Conservation (phyloP, 768 basidiomycete genomes). For the Naganishia friedmannii region DNA sequence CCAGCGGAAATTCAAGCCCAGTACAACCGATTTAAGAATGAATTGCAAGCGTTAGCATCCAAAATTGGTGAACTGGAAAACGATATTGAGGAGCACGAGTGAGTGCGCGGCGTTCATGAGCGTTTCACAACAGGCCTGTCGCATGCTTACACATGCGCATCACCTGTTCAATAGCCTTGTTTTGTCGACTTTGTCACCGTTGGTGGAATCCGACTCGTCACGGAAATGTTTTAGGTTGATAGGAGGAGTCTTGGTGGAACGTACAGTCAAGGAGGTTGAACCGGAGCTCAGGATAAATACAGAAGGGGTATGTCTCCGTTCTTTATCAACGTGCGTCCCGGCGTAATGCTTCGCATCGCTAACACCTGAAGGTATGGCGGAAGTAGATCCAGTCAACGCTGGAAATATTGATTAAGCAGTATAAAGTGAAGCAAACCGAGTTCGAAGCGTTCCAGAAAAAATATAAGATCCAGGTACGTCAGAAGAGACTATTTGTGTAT, state of each 20-base stretch:
- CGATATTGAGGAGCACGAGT: constrained; percentile 94
- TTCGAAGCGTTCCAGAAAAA: constrained; percentile 48
- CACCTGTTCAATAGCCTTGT: constrained; percentile 66
- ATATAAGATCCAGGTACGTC: constrained; percentile 59
- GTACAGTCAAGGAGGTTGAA: constrained; percentile 90
- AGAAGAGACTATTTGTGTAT: too few relatives aligned
- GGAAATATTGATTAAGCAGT: constrained; percentile 72
- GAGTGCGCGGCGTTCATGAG: constrained; percentile 49
- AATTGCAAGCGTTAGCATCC: constrained; percentile 81
- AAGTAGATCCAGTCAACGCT: constrained; percentile 77
- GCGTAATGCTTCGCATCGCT: too few relatives aligned
- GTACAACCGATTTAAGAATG: constrained; percentile 65
- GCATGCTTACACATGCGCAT: not conserved
- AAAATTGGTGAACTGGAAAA: constrained; percentile 96
- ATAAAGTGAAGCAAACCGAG: constrained; percentile 59
- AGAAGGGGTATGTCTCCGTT: constrained; percentile 65
- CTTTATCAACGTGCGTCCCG: too few relatives aligned
- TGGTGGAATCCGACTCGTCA: constrained; percentile 73
- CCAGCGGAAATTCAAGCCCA: constrained; percentile 31
- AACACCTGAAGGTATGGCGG: not conserved
- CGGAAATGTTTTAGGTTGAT: constrained; percentile 95
- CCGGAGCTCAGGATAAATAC: constrained; percentile 85
- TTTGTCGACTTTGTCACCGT: constrained; percentile 78
- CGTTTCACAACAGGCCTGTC: not conserved
- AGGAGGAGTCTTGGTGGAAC: constrained; percentile 90